Conservation (phyloP, 2,329 filamentous ascomycete species). For the Keithomyces neogunnii region DNA sequence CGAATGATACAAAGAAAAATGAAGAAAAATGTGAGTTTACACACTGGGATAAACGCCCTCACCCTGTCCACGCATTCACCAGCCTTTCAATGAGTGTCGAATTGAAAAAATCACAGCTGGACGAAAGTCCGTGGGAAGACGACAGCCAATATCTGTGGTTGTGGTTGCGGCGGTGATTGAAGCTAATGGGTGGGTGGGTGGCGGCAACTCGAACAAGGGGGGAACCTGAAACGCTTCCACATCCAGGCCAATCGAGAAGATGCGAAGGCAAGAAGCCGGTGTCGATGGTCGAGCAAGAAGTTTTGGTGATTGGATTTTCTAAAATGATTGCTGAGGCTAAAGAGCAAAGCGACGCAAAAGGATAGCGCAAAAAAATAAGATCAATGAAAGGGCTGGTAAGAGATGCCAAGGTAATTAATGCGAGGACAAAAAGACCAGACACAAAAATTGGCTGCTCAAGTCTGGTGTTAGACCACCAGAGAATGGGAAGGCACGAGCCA, state of each 20-base stretch:
- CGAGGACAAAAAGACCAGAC: too few species aligned
- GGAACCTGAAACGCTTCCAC: constrained; percentile 5
- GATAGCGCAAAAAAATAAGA: too few species aligned
- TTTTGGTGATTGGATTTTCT: too few species aligned
- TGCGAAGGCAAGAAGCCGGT: not conserved
- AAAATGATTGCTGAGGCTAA: too few species aligned
- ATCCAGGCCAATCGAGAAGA: not conserved
- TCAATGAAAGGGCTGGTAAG: too few species aligned
- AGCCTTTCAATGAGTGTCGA: not conserved
- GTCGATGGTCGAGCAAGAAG: not conserved
- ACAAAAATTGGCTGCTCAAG: too few species aligned
- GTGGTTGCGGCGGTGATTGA: not conserved
- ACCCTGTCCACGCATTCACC: not conserved
- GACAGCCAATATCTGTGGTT: not conserved
- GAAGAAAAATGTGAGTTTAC: constrained; percentile 3
- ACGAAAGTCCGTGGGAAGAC: not conserved
- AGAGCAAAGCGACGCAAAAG: too few species aligned
- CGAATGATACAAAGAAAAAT: constrained; percentile 11
- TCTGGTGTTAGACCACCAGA: too few species aligned
- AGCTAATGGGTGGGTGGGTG: not conserved
- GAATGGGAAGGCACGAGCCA: too few species aligned
- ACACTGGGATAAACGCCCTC: not conserved
- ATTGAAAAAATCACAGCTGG: not conserved
- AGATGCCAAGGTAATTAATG: too few species aligned
- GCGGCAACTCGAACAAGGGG: constrained; percentile 3